These are phyloP conservation scores for Phyllostachys edulis DNA, from an alignment of 176 grass and related monocot genomes.

Conservation along the genomic window DNA sequence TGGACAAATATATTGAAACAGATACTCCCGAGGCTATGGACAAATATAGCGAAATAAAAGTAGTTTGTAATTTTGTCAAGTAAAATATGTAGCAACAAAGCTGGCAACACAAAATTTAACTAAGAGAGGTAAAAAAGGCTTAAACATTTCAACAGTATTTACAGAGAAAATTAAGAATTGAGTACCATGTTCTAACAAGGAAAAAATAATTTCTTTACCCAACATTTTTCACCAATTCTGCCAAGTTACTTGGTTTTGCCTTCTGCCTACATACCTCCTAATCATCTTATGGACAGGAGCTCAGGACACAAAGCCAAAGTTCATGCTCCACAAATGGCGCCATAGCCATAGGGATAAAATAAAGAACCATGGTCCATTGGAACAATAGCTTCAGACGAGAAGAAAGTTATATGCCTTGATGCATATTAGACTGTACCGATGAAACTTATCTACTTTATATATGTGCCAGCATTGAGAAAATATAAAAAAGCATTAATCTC, in stretches of 20 bases:
- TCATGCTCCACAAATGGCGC: neutral
- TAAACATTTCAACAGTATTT: neutral
- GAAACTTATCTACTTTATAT: neutral
- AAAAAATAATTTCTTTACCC: neutral
- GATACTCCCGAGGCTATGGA: too few species aligned
- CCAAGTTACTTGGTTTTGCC: neutral
- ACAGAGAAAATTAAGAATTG: neutral
- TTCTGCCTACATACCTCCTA: neutral
- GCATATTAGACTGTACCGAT: neutral
- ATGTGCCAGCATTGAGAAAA: neutral
- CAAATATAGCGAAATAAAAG: too few species aligned
- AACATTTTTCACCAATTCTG: neutral
- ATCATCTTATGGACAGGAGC: slow-evolving; percentile 17
- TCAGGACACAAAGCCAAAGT: slow-evolving; percentile 3
- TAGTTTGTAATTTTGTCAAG: neutral
- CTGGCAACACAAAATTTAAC: neutral
- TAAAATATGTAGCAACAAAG: neutral
- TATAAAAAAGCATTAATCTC: neutral
- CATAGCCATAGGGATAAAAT: slow-evolving; percentile 10
- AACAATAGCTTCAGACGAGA: slow-evolving; percentile 1
- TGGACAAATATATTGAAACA: too few species aligned
- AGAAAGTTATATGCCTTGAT: slow-evolving; percentile 5
- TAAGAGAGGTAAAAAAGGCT: neutral
- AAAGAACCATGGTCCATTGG: neutral
- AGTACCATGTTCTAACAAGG: neutral